Evolutionary conservation across 192 early-diverging fungal genomes (phyloP), one percentile per base, ranked within the genome.

Genomic region (Coemansia furcata): DNA sequence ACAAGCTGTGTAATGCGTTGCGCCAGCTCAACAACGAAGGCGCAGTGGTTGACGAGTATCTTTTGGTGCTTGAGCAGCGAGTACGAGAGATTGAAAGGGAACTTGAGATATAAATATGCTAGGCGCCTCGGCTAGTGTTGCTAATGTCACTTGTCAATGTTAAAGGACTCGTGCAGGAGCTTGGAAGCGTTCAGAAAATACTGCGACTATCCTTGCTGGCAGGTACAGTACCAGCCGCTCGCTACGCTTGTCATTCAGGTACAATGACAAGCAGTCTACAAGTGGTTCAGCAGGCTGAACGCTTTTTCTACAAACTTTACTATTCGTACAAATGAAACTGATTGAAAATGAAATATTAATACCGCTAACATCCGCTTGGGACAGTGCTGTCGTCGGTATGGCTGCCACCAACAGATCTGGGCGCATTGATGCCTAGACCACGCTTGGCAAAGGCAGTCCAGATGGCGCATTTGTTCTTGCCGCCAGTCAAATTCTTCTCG

Each of bases 131-230:
- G n/a, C 66, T 65, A 0, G 77, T 72, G 39, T 75, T 65, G 35
- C 50, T 54, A 33, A 85, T 80, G 68, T 78, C n/a, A 85, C 54
- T 66, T 66, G 39, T 10, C 46, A 14, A 44, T 44, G 15, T 44
- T 49, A 35, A 86, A 77, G 21, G 85, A 69, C 43, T 82, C 76
- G 17, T 92, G 91, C 17, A 99, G 82, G 19, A 99, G 85, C 77
- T 98, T 99, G 23, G 95, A 96, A 8, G 98, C 98, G 54, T 98
- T 98, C 57, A 99, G 78, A 60, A 99, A 99, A 67, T 98, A 95
- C 74, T 85, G 84, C 6, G 80, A 54, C 54, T 71, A 73, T 30
- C 85, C 86, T 0, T 63, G 66, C 47, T 78, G 69, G 71, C 91
- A 96, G 0, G 94, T 94, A 12, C 86, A 89, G 23, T 40, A 26